Evolutionary conservation across 805 yeast species (phyloP).

Genomic region (Cyberlindnera bimundalis): DNA sequence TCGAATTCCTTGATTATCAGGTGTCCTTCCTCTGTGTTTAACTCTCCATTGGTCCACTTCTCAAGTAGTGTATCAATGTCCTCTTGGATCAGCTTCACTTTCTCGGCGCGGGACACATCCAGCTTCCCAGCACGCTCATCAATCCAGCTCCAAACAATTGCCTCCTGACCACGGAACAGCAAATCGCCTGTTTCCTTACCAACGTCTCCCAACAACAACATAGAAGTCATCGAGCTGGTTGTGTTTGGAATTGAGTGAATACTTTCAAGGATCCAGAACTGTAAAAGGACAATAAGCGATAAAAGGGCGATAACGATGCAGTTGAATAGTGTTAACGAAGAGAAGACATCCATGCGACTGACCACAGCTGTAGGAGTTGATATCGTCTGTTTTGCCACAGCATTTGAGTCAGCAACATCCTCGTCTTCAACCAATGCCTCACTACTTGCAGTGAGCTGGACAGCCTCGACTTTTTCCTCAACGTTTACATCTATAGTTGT

Average conservation of each 20-base stretch:
- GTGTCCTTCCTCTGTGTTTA: constrained; percentile 18
- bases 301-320: constrained; percentile 11
- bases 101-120: constrained; percentile 7
- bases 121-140: constrained; percentile 26
- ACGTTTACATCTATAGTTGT: constrained; percentile 25
- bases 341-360: too few relatives aligned
- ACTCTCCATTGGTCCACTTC: constrained; percentile 22
- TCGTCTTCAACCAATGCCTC: constrained; percentile 4
- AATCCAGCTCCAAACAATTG: constrained; percentile 29
- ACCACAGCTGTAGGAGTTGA: too few relatives aligned
- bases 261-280: constrained; percentile 14
- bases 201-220: background rate
- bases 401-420: too few relatives aligned
- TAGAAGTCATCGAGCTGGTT: background rate
- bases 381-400: too few relatives aligned
- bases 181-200: constrained; percentile 11
- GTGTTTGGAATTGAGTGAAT: constrained; percentile 3
- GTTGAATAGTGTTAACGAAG: constrained; percentile 14
- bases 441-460: constrained; percentile 7
- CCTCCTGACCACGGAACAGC: constrained; percentile 24
- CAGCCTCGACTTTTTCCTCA: constrained; percentile 12
- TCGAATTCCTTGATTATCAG: constrained; percentile 18
- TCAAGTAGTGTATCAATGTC: constrained; percentile 24
- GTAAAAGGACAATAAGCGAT: constrained; percentile 14
- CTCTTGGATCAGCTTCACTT: constrained; percentile 8